Evolutionary conservation across 495 filamentous ascomycete genomes (phyloP), one percentile per base, ranked within the genome.

Genomic region (Penicillium ochrochloron): DNA sequence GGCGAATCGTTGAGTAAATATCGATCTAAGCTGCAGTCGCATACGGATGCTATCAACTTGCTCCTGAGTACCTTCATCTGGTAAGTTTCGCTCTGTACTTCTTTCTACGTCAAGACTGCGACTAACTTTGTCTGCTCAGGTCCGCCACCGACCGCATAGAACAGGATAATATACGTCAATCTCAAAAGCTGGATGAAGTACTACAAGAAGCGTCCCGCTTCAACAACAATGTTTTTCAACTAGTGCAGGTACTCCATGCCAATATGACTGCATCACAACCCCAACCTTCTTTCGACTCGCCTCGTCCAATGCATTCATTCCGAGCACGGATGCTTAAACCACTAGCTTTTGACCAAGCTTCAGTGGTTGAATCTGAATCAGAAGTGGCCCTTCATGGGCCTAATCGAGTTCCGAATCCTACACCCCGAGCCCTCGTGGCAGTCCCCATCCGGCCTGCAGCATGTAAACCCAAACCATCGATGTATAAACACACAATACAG

Each of bases 1-100:
- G 57, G 57, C 1, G 62, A 64, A 4, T 59, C 57, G 4, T 29
- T 64, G 31, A 60, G 17, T 44, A 41, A 37, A 27, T 60, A 64
- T 41, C 62, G 62, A 17, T 34, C 11, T 5, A 64, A 64, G 37
- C 62, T 64, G 15, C 56, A 64, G 12, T 44, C 57, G 12, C 50
- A 60, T 55, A 59, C 50, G 0, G 46, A 51, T 29, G 9, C 46
- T 51, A 51, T 51, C 46, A 51, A 51, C 10, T 11, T 51, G 3
- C 46, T 51, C 3, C 46, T 51, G 10, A 51, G 25, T 51, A 51
- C 46, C 9, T 51, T 29, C 12, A 51, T 51, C 12, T 51, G 46
- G 46, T 15, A 14, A 29, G 46, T 14, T 0, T 27, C 4, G 4
- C 23, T 1, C 25, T 8, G 42, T 6, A 4, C 21, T 19, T 27